Percentiles rank a stretch among this genome's conserved stretches.
These are phyloP conservation scores for Candida takata DNA, from an alignment of 805 yeast species.

Conservation along the genomic window DNA sequence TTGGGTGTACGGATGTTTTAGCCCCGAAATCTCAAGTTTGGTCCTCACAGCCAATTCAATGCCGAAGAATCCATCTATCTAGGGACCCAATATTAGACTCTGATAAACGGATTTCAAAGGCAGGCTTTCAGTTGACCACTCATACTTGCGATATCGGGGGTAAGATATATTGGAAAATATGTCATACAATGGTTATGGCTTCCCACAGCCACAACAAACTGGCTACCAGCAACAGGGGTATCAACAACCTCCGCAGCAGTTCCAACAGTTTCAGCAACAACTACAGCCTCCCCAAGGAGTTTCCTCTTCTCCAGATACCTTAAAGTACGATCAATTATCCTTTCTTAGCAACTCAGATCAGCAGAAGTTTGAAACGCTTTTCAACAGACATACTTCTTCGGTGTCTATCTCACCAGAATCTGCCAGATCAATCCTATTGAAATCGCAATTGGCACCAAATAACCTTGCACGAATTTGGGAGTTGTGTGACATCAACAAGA, in stretches of 20 bases:
- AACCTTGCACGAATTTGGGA: slow-evolving; percentile 86
- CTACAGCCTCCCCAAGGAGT: slow-evolving; percentile 4
- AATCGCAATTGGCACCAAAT: slow-evolving; percentile 70
- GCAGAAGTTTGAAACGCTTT: slow-evolving; percentile 72
- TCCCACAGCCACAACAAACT: neutral
- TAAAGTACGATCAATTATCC: slow-evolving; percentile 45
- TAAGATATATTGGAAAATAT: too few relatives aligned
- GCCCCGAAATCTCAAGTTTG: too few relatives aligned
- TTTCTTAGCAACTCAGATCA: slow-evolving; percentile 84
- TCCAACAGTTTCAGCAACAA: slow-evolving; percentile 8
- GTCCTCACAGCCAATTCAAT: too few relatives aligned
- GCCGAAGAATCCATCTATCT: too few relatives aligned
- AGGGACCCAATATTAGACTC: too few relatives aligned
- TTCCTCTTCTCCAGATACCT: neutral
- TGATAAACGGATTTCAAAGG: too few relatives aligned
- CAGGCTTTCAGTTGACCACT: too few relatives aligned
- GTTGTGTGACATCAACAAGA: slow-evolving; percentile 75
- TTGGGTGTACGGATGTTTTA: too few relatives aligned
- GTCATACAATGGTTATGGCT: neutral
- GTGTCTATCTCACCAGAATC: slow-evolving; percentile 58
- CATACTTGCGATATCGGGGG: too few relatives aligned
- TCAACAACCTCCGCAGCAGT: slow-evolving; percentile 2
- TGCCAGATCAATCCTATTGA: slow-evolving; percentile 71
- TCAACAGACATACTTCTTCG: slow-evolving; percentile 63
- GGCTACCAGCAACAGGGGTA: neutral